Evolutionary conservation across 306 rosid species (phyloP), one percentile per base, ranked within the genome.

Genomic region (Mimosa bimucronata): DNA sequence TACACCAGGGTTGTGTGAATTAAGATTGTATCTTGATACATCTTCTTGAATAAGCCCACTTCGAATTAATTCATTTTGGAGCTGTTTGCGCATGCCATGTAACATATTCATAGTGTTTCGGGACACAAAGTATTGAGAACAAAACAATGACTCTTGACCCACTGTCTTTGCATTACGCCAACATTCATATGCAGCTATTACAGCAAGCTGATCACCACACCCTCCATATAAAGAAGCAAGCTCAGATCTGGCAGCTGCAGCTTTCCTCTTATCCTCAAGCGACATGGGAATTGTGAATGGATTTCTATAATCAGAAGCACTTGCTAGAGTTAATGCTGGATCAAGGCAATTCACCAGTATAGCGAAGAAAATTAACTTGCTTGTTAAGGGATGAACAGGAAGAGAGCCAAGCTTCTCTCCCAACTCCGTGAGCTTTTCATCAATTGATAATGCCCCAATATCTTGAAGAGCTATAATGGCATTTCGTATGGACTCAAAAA

Each of bases 251-350:
- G 93, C 94, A 31, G 86, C 92, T 74, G 84, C 29, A 45, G 97
- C 98, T 82, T 57, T 88, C 79, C 69, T 80, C 89, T 26, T 93
- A 41, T 91, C 91, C 50, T 61, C 85, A 34, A 87, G 91, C 52
- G 76, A 73, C 98, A 91, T 86, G 65, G 99, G 96, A 84, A 93
- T 86, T 5, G 88, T 84, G 79, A 95, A 95, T 62, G 99, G 99
- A 90, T 93, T 90, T 88, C 77, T 90, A 85, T 66, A 91, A 86
- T 88, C 98, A 58, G 96, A 81, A 41, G 97, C 98, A 40, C 96
- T 90, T 7, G 99, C 99, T n/a, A 93, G 78, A 62, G 98, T 95
- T 86, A 95, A 83, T 46, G 99, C 99, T 67, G 99, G 99, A 68
- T 88, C 97, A 7, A 95, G 98, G 83, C 99, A 93, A 81, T 95